These are phyloP conservation scores for Vanrija sp. DNA, from an alignment of 1,284 basidiomycete species.

Conservation along the genomic window DNA sequence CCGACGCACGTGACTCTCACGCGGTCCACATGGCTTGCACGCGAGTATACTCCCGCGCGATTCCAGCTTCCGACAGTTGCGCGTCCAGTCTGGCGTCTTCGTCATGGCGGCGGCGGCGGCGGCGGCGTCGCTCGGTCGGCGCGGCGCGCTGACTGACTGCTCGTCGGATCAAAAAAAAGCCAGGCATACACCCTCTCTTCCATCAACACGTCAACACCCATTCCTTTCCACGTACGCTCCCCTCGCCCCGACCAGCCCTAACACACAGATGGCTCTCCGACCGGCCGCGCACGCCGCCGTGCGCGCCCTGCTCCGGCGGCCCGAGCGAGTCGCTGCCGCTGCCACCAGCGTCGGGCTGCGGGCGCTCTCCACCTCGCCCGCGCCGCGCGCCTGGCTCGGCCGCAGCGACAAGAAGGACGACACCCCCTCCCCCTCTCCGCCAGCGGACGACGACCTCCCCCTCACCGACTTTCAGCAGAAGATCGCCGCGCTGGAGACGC, in stretches of 20 bases:
- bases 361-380: background rate
- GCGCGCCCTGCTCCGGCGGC: constrained; percentile 8
- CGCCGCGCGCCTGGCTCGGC: background rate
- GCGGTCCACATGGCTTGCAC: too few species aligned
- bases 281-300: constrained; percentile 13
- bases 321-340: background rate
- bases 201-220: background rate
- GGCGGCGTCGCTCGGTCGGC: too few species aligned
- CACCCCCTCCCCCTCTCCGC: background rate
- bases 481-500: constrained; percentile 41
- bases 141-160: too few species aligned
- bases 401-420: background rate
- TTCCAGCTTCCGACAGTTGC: too few species aligned
- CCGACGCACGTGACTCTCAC: too few species aligned
- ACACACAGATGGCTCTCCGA: constrained; percentile 15
- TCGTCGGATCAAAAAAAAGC: too few species aligned
- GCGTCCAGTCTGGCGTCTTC: too few species aligned
- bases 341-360: background rate
- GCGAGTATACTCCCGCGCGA: too few species aligned
- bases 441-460: constrained; percentile 1
- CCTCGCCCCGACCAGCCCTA: background rate
- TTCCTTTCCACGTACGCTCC: background rate
- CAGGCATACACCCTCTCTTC: too few species aligned
- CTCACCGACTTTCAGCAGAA: constrained; percentile 37
- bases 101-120: too few species aligned